These are phyloP conservation scores for Candida albicans DNA, from an alignment of 1,139 yeast species.

Conservation along the genomic window DNA sequence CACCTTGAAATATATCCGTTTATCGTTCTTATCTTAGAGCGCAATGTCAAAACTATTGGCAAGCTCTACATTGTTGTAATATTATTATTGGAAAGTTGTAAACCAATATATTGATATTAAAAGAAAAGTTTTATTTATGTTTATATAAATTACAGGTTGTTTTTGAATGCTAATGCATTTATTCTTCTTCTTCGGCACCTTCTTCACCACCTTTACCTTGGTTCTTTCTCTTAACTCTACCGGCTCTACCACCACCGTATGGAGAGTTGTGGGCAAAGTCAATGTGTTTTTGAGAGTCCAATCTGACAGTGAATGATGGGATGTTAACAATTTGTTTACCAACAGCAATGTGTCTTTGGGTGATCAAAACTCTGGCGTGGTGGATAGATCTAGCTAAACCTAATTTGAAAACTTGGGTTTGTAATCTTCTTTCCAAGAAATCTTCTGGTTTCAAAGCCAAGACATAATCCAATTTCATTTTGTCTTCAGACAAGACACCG, in stretches of 20 bases:
- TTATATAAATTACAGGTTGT: slow-evolving; percentile 2
- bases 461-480: slow-evolving; percentile 99
- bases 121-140: background rate
- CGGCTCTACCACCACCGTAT: slow-evolving; percentile 99
- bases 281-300: slow-evolving; percentile 99
- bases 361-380: slow-evolving; percentile 98
- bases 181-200: slow-evolving; percentile 61
- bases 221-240: slow-evolving; percentile 99
- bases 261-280: slow-evolving; percentile 99
- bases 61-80: background rate
- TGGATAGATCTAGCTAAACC: slow-evolving; percentile 99
- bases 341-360: slow-evolving; percentile 99
- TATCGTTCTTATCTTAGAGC: background rate
- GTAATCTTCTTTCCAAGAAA: slow-evolving; percentile 99
- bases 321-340: slow-evolving; percentile 99
- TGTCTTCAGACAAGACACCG: slow-evolving; percentile 99
- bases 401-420: slow-evolving; percentile 99
- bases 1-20: background rate
- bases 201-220: slow-evolving; percentile 70
- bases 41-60: no score
- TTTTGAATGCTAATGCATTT: slow-evolving; percentile 7
- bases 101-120: slow-evolving; percentile 9
- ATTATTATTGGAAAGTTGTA: slow-evolving; percentile 6
- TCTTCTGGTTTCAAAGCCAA: slow-evolving; percentile 97
- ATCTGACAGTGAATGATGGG: slow-evolving; percentile 99